Evolutionary conservation across 805 yeast genomes (phyloP), one percentile per base, ranked within the genome.

Genomic region (Metahyphopichia silvanorum): DNA sequence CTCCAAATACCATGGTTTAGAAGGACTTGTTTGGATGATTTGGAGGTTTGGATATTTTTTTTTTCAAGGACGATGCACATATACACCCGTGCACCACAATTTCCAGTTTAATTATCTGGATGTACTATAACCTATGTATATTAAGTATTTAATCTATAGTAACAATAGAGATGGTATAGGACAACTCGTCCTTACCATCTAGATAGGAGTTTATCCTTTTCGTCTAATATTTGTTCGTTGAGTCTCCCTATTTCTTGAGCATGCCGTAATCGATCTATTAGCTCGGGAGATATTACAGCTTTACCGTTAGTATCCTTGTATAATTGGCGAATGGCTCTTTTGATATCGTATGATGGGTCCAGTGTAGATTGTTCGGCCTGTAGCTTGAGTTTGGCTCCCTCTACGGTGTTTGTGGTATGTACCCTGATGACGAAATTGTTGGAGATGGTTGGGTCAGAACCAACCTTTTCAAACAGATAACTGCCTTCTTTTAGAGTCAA

Each of bases 1-100:
- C 68, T 18, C 72, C 72, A 43, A 63, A 60, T 56, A 64, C 63
- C 43, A 34, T 49, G 29, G 10, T 30, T 23, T n/a, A n/a, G n/a
- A n/a, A n/a, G n/a, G n/a, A n/a, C n/a, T n/a, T n/a, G n/a, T n/a
- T n/a, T n/a, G n/a, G n/a, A n/a, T n/a, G n/a, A n/a, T n/a, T n/a
- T n/a, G n/a, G n/a, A n/a, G n/a, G n/a, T n/a, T n/a, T n/a, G n/a
- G n/a, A n/a, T n/a, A n/a, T n/a, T n/a, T n/a, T n/a, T n/a, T n/a
- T n/a, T n/a, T n/a, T n/a, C n/a, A n/a, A n/a, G n/a, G n/a, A n/a
- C n/a, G n/a, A n/a, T n/a, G n/a, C n/a, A n/a, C n/a, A n/a, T n/a
- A n/a, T n/a, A n/a, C n/a, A n/a, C n/a, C n/a, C n/a, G n/a, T n/a
- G n/a, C n/a, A n/a, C n/a, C n/a, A n/a, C n/a, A n/a, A n/a, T n/a